Base-by-base conservation (phyloP, 2,329 filamentous ascomycete genomes). In the Diaporthe eres region DNA sequence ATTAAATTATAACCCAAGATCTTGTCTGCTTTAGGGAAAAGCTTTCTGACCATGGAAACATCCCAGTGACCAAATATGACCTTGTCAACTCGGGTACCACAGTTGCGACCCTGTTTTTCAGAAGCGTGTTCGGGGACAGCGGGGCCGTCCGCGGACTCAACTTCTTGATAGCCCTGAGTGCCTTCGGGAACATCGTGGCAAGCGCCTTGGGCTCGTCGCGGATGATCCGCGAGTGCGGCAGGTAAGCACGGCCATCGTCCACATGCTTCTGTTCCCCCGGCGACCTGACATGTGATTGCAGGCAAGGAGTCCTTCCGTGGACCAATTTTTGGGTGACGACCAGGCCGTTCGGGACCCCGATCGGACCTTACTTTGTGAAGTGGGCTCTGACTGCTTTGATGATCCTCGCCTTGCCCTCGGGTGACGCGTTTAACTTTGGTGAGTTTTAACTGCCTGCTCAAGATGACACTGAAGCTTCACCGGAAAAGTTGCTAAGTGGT, bases 371-470 rank as follows among this genome's bases (percentile, higher is more conserved):
- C 78, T 73, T 87, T 1, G 77, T 92, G 4, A 90, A 91, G 79
- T 93, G 89, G 87, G 72, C 81, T 0, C 78, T 91, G 60, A 92
- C 91, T 0, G 77, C 90, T 2, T 77, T 92, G 51, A 90, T 92
- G 88, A 92, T 92, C 49, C 78, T 92, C 0, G 90, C 87, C 0
- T 87, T 90, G 0, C 92, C 91, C 0, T 89, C 90, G 0, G 91
- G 91, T 2, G 91, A 93, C 79, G 91, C 91, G 0, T 93, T 93
- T 81, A 90, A 90, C 77, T 93, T 93, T 79, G 84, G 88, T 87
- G 80, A 49, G 82, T 78, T 17, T 39, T 12, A 1, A 39, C 4
- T 15, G 15, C 3, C 44, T 17, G 3, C 19, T 17, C 10, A n/a
- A n/a, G 3, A 44, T 5, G 12, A 19, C 8, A 4, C 17, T 15